A percentile compares a stretch with the other conserved stretches of the same genome.
These are phyloP conservation scores for Puccinia horiana DNA, from an alignment of 1,284 basidiomycete genomes.

Conservation along the genomic window DNA sequence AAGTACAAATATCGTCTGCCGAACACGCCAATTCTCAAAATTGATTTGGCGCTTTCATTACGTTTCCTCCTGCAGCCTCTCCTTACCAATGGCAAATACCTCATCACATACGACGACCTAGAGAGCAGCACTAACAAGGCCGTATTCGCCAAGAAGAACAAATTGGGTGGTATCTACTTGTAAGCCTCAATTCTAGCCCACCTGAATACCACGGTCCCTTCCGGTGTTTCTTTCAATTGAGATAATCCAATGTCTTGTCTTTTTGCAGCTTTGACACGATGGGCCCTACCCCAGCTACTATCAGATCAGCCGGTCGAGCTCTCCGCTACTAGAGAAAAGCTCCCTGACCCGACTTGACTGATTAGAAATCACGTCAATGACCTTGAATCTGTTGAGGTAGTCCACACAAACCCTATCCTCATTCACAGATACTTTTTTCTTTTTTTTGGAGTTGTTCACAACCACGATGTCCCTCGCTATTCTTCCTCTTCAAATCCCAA, in stretches of 20 bases:
- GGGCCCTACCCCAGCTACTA: background rate
- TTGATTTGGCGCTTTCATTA: background rate
- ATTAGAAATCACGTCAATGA: too few relatives aligned
- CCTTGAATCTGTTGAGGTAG: too few relatives aligned
- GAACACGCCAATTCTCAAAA: background rate
- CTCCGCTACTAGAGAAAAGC: background rate
- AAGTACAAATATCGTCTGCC: background rate
- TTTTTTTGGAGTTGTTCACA: too few relatives aligned
- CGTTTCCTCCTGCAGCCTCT: slow-evolving; percentile 5
- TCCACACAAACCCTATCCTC: too few relatives aligned
- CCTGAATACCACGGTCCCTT: background rate
- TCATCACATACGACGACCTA: slow-evolving; percentile 45
- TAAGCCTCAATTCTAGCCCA: background rate
- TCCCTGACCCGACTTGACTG: too few relatives aligned
- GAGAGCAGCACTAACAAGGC: slow-evolving; percentile 26
- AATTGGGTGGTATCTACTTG: slow-evolving; percentile 33
- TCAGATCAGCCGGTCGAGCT: slow-evolving; percentile 19
- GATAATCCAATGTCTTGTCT: background rate
- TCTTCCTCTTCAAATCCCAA: too few relatives aligned
- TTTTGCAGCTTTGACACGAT: slow-evolving; percentile 35
- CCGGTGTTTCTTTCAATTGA: background rate
- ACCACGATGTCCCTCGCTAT: too few relatives aligned
- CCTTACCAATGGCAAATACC: slow-evolving; percentile 44
- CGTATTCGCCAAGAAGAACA: slow-evolving; percentile 21
- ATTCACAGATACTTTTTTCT: too few relatives aligned